Conservation (phyloP, 2,329 filamentous ascomycete species). For the Blastomyces percursus region DNA sequence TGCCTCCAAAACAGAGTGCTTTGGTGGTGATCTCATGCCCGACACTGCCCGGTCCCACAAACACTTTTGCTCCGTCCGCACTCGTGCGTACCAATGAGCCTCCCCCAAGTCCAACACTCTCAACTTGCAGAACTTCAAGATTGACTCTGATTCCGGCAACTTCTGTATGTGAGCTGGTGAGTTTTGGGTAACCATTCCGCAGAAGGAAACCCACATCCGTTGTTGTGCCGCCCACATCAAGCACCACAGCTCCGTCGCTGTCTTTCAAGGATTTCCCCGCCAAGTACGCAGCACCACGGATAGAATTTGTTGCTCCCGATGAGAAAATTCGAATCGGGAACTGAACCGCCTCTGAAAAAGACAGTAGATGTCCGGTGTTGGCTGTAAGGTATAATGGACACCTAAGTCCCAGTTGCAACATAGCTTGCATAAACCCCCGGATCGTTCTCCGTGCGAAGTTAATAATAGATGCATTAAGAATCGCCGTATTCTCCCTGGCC, state of each 20-base stretch:
- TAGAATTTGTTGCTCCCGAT: constrained; percentile 53
- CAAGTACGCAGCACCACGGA: constrained; percentile 53
- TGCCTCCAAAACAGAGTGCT: constrained; percentile 47
- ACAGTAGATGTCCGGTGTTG: constrained; percentile 53
- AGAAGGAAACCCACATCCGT: constrained; percentile 53
- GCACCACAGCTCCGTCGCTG: constrained; percentile 37
- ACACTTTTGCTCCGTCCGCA: background rate
- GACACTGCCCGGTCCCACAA: constrained; percentile 51
- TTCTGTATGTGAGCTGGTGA: constrained; percentile 52
- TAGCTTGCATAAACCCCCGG: constrained; percentile 43
- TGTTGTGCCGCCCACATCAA: constrained; percentile 56
- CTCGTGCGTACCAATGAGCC: constrained; percentile 40
- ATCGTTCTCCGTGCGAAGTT: constrained; percentile 49
- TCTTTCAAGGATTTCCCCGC: constrained; percentile 22
- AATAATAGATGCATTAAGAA: constrained; percentile 53
- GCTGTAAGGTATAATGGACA: constrained; percentile 52
- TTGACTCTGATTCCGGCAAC: constrained; percentile 55
- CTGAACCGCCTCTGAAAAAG: constrained; percentile 42
- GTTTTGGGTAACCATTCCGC: constrained; percentile 52
- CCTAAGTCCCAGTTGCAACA: constrained; percentile 38
- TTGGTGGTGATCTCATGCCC: constrained; percentile 47
- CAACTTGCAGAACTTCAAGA: constrained; percentile 47
- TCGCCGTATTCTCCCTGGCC: constrained; percentile 54
- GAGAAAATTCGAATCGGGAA: constrained; percentile 53
- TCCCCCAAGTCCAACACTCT: constrained; percentile 48